Evolutionary conservation across 169 alveolate genomes (phyloP).

Genomic region (Eimeria maxima): DNA sequence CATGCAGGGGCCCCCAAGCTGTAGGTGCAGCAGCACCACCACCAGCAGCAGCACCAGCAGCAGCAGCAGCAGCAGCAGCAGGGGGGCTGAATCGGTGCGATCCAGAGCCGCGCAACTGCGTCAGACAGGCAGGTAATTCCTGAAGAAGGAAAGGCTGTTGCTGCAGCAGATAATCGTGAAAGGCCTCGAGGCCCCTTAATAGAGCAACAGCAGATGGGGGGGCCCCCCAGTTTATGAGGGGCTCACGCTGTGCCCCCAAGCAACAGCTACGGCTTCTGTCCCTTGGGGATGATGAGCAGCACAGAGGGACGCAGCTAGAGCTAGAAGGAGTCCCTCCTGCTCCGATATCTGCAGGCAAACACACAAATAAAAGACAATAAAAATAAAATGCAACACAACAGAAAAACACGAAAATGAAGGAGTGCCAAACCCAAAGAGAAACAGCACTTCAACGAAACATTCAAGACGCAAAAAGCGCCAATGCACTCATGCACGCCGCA

Average conservation of each 20-base stretch:
- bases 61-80: conserved; percentile 18
- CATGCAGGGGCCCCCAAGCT: conserved; percentile 63
- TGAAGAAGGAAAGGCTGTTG: conserved; percentile 68
- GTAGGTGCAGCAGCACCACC: not conserved
- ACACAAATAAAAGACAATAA: no score
- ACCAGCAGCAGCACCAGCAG: no score
- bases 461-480: no score
- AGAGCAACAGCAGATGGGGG: conserved; percentile 68
- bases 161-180: conserved; percentile 51
- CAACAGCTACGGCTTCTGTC: conserved; percentile 1
- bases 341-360: not conserved
- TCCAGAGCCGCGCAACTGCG: not conserved
- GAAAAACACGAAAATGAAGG: no score
- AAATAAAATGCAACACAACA: no score
- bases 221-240: conserved; percentile 72
- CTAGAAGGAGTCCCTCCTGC: not conserved
- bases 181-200: conserved; percentile 40
- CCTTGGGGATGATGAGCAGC: not conserved
- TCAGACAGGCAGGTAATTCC: conserved; percentile 64
- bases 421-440: no score
- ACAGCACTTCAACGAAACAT: no score
- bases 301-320: no score
- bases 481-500: no score
- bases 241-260: conserved; percentile 32
- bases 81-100: conserved; percentile 25